Evolutionary conservation across 2,329 filamentous ascomycete genomes (phyloP), one percentile per base, ranked within the genome.

Genomic region (Stemphylium beticola): DNA sequence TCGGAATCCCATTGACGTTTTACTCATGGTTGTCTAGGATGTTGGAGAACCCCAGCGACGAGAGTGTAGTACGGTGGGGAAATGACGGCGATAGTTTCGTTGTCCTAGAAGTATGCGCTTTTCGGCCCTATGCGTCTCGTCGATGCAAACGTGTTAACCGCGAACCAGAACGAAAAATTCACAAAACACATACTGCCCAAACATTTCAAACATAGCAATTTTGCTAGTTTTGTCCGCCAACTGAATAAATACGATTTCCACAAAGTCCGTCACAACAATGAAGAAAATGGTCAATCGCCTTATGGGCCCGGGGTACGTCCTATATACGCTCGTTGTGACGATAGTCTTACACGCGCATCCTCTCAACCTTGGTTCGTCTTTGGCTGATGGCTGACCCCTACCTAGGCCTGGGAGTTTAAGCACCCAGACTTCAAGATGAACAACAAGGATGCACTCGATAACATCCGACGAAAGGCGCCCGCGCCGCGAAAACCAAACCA

Each of bases 171-270:
- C 76, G 93, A 98, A 76, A 96, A 96, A 76, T 99, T 99, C 72
- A 98, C 95, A 18, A 96, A 97, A 75, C 90, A 91, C 34, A 96
- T 99, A 67, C 85, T 99, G 14, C 95, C 95, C 2, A 97, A 98
- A 74, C 92, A 98, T 71, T 99, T 99, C 82, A 99, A 99, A 78
- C 95, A 98, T 78, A 96, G 92, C 84, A 97, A 97, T 76, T 97
- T 97, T 79, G 93, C 93, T 29, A 96, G 92, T 77, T 97, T 97
- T 73, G 93, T 97, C 54, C 89, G 93, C 43, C 93, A 97, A 75
- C 81, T 97, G 54, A 97, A 97, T 81, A 97, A 97, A 75, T 97
- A 96, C 76, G 93, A 96, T 73, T 99, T 99, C 67, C 95, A 99
- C 82, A 99, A 99, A 82, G 93, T 98, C 61, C 86, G 95, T 62